Evolutionary conservation across 805 yeast genomes (phyloP).

Genomic region (Metschnikowia corniflorae): DNA sequence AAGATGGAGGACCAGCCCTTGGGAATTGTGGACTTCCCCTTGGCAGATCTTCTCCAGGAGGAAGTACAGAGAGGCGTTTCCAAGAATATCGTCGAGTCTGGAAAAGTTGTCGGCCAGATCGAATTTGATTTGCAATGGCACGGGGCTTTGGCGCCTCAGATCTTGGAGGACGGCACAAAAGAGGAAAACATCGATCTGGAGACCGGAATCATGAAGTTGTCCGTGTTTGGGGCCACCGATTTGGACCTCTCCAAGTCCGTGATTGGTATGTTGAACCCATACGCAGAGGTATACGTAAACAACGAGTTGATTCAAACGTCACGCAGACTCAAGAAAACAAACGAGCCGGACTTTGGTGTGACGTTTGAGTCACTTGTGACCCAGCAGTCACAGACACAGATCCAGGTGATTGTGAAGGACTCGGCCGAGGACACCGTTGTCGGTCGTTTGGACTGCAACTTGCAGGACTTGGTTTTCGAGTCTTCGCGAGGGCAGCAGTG

Average conservation of each 20-base stretch:
- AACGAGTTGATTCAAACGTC: slow-evolving; percentile 51
- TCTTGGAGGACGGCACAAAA: slow-evolving; percentile 47
- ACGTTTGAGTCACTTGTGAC: slow-evolving; percentile 58
- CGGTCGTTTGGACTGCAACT: slow-evolving; percentile 48
- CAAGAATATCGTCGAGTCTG: slow-evolving; percentile 45
- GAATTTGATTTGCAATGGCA: slow-evolving; percentile 54
- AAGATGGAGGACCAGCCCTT: slow-evolving; percentile 51
- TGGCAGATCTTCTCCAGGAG: slow-evolving; percentile 58
- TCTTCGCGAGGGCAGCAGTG: slow-evolving; percentile 47
- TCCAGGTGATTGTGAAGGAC: slow-evolving; percentile 61
- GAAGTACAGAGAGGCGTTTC: slow-evolving; percentile 41
- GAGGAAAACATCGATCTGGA: slow-evolving; percentile 56
- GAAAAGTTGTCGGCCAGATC: slow-evolving; percentile 54
- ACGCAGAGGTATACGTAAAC: slow-evolving; percentile 63
- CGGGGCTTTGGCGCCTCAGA: slow-evolving; percentile 44
- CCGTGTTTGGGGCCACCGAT: slow-evolving; percentile 56
- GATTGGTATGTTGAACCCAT: slow-evolving; percentile 55
- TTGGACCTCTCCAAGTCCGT: slow-evolving; percentile 53
- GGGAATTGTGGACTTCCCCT: slow-evolving; percentile 49
- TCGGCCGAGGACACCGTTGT: slow-evolving; percentile 51
- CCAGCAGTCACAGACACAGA: slow-evolving; percentile 52
- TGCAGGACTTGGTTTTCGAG: slow-evolving; percentile 54
- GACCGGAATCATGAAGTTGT: slow-evolving; percentile 67
- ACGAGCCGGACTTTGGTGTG: slow-evolving; percentile 73
- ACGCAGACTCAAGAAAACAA: slow-evolving; percentile 61